Conservation (phyloP, 148 eudicot species). For the Fallopia convolvulus region DNA sequence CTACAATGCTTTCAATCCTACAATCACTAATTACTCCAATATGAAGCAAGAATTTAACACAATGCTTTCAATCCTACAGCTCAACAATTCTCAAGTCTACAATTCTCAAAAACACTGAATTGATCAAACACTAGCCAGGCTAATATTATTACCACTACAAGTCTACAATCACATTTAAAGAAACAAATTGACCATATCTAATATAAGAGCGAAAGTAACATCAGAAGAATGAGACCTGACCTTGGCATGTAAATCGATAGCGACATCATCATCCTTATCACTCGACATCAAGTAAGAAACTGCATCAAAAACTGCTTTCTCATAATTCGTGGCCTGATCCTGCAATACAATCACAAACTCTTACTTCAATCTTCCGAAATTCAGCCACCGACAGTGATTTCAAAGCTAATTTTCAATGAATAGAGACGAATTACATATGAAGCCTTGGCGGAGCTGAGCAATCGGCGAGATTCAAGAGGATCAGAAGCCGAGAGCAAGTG, state of each 20-base stretch:
- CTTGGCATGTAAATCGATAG: conserved; percentile 60
- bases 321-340: conserved; percentile 68
- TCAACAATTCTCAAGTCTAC: no score
- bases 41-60: no score
- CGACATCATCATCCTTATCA: conserved; percentile 68
- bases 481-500: conserved; percentile 30
- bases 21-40: no score
- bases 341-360: conserved; percentile 15
- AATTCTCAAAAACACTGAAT: background rate
- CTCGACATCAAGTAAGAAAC: conserved; percentile 51
- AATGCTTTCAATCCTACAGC: background rate
- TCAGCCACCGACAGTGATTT: background rate
- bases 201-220: no score
- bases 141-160: background rate
- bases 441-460: conserved; percentile 52
- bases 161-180: background rate
- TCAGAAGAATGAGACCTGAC: conserved; percentile 15
- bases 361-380: background rate
- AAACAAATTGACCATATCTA: conserved; percentile 8
- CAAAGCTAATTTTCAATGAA: background rate
- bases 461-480: conserved; percentile 31
- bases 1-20: background rate
- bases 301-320: conserved; percentile 68
- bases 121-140: background rate
- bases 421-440: conserved; percentile 30